Evolutionary conservation across 345 rosid species (phyloP).

Genomic region (Camelina sativa): DNA sequence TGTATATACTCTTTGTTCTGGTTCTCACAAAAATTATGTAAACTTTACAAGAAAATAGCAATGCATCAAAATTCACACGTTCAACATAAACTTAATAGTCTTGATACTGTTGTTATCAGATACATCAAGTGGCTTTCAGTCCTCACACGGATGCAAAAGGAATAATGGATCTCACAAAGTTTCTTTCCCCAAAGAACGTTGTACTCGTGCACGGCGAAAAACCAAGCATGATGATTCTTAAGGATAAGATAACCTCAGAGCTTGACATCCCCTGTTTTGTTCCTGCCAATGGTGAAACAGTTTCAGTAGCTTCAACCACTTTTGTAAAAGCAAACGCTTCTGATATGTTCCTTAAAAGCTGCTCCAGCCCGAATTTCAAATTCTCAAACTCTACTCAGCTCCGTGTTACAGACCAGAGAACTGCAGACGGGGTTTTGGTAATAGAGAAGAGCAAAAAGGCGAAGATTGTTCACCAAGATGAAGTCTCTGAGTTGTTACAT

Average conservation of each 20-base stretch:
- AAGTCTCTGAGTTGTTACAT: constrained; percentile 54
- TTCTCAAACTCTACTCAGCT: constrained; percentile 51
- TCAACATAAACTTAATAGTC: neutral
- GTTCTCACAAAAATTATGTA: constrained; percentile 3
- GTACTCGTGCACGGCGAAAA: constrained; percentile 94
- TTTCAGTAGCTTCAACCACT: constrained; percentile 63
- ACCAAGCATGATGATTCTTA: constrained; percentile 81
- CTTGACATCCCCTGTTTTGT: constrained; percentile 68
- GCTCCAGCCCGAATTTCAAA: constrained; percentile 68
- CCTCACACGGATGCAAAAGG: constrained; percentile 96
- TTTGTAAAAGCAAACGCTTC: constrained; percentile 68
- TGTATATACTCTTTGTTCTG: constrained; percentile 14
- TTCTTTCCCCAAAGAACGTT: constrained; percentile 82
- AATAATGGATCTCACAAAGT: constrained; percentile 90
- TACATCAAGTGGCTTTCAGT: constrained; percentile 92
- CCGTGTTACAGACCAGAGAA: constrained; percentile 68
- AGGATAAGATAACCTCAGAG: constrained; percentile 71
- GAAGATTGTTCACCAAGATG: constrained; percentile 76
- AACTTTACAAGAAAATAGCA: neutral
- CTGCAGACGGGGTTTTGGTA: constrained; percentile 61
- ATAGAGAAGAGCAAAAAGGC: constrained; percentile 60
- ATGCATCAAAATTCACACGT: neutral
- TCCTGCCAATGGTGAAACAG: constrained; percentile 80
- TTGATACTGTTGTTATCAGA: constrained; percentile 49
- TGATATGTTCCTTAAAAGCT: constrained; percentile 62